Base-by-base conservation (phyloP, 768 basidiomycete genomes). In the Lactarius vividus region DNA sequence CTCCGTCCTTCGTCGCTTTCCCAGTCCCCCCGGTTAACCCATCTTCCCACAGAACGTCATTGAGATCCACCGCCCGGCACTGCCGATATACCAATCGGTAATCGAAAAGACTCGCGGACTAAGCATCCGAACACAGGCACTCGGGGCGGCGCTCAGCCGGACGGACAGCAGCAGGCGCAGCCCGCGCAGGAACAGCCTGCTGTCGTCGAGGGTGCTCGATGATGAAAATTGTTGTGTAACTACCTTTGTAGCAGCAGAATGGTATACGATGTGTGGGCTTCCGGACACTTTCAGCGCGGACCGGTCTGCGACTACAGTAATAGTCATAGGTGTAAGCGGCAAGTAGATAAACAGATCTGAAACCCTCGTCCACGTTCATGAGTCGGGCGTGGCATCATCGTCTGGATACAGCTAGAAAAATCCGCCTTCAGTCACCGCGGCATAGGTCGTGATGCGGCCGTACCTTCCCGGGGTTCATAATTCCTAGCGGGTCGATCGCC, bases 91-190 rank as follows among this genome's bases (percentile, higher is more conserved):
- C 77, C 96, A 96, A 74, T 85, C 90, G 5, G 88, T 98, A 71
- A 97, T 97, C 71, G 96, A 98, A 76, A 96, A 94, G 76, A 97
- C 95, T 1, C 88, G 94, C 54, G 94, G 31, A 52, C 81, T 98
- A 64, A 87, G 94, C 0, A 86, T 97, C 77, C 88, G 96, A 62
- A 94, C 94, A 0, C 94, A 95, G 73, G 94, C 92, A 1, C 77
- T 97, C 59, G 91, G 93, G 1, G 89, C 90, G 18, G 92, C 94
- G 13, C 87, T 89, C 80, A 72, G 78, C 60, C 77, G 81, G 57
- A 71, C 75, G 71, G 66, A 44, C 65, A 66, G 11, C 65, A 66
- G 31, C 64, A 42, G 46, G 31, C 61, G 15, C 65, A 59, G 9
- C 57, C 56, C 16, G 31, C 31, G 9, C 69, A 71, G 57, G 69